Conservation (phyloP, 345 rosid genomes). For the Stellera chamaejasme region DNA sequence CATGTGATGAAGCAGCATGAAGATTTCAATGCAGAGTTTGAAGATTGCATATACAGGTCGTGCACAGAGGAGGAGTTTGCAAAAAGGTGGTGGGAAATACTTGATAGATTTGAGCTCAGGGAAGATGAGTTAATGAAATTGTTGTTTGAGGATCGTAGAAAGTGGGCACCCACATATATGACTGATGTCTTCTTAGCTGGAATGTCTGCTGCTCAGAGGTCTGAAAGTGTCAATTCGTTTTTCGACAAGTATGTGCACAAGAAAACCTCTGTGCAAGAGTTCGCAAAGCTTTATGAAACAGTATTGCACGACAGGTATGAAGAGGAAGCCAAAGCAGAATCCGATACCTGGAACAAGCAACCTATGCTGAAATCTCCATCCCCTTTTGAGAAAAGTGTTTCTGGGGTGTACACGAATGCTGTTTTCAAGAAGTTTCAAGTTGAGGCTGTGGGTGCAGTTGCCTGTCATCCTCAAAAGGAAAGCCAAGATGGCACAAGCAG, state of each 20-base stretch:
- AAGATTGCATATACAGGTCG: slow-evolving; percentile 59
- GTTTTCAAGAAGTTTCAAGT: slow-evolving; percentile 56
- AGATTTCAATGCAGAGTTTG: slow-evolving; percentile 41
- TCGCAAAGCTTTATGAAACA: slow-evolving; percentile 43
- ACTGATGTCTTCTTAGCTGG: slow-evolving; percentile 47
- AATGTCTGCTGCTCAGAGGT: slow-evolving; percentile 45
- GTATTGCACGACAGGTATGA: slow-evolving; percentile 54
- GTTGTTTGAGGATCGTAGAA: slow-evolving; percentile 47
- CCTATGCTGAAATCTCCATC: slow-evolving; percentile 67
- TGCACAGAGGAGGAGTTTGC: slow-evolving; percentile 52
- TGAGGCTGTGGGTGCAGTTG: slow-evolving; percentile 62
- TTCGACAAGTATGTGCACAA: slow-evolving; percentile 59
- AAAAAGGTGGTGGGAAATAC: slow-evolving; percentile 56
- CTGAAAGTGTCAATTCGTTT: slow-evolving; percentile 51
- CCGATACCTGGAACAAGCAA: slow-evolving; percentile 54
- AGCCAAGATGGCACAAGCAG: slow-evolving; percentile 35
- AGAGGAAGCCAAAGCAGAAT: slow-evolving; percentile 68
- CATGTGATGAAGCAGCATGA: slow-evolving; percentile 42
- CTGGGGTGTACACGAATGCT: slow-evolving; percentile 52
- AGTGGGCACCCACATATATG: slow-evolving; percentile 61
- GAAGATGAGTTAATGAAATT: slow-evolving; percentile 46
- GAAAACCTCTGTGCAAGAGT: slow-evolving; percentile 53
- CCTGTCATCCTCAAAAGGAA: slow-evolving; percentile 57
- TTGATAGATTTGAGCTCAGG: slow-evolving; percentile 45
- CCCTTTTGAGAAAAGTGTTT: slow-evolving; percentile 60